Percentiles rank a stretch among this genome's conserved stretches.
Conservation (phyloP, 345 rosid species). For the Crucihimalaya himalaica region DNA sequence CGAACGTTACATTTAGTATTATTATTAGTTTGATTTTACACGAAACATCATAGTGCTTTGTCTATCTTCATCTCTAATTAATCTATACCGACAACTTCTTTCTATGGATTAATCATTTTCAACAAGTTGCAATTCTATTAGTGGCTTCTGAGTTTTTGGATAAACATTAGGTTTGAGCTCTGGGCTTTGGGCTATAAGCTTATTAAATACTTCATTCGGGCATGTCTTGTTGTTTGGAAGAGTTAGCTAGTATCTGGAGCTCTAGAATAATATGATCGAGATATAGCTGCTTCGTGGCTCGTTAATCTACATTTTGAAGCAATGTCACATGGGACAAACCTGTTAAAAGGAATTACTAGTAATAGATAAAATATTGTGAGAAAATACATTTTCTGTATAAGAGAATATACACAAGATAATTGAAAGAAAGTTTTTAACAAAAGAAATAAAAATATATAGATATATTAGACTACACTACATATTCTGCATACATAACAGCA, state of each 20-base stretch:
- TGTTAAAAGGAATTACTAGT: background rate
- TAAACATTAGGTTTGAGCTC: constrained; percentile 3
- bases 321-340: too few species aligned
- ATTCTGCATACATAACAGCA: too few species aligned
- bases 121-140: background rate
- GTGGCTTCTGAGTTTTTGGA: constrained; percentile 15
- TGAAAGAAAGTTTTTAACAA: too few species aligned
- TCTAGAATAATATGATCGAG: too few species aligned
- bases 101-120: background rate
- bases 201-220: constrained; percentile 1
- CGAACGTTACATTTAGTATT: constrained; percentile 18
- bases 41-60: constrained; percentile 10
- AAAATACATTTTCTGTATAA: too few species aligned
- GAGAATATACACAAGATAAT: too few species aligned
- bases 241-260: background rate
- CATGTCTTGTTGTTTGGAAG: constrained; percentile 7
- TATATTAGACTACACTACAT: too few species aligned
- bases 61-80: constrained; percentile 29
- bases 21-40: constrained; percentile 26
- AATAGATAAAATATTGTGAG: background rate
- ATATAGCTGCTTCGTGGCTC: too few species aligned
- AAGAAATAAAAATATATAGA: too few species aligned
- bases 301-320: too few species aligned
- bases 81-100: constrained; percentile 1
- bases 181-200: constrained; percentile 7